Evolutionary conservation across 2,329 filamentous ascomycete genomes (phyloP).

Genomic region (Neospermospora avenae): DNA sequence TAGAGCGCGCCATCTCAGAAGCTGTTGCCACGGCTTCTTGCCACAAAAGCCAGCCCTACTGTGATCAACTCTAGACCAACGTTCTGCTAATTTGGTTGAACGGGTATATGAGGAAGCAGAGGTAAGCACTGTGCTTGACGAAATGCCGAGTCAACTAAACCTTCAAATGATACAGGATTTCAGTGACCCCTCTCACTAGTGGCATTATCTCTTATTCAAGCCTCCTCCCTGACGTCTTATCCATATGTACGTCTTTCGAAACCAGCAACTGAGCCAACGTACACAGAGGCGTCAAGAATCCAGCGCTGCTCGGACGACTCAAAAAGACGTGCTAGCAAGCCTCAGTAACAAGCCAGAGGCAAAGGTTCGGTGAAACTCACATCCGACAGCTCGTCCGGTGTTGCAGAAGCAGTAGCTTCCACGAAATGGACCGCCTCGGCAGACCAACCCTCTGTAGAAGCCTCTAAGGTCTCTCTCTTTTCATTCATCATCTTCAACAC

Average conservation of each 20-base stretch:
- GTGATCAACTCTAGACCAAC: neutral
- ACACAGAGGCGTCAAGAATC: conserved; percentile 12
- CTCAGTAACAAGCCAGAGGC: neutral
- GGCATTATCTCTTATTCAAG: neutral
- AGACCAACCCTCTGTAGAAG: neutral
- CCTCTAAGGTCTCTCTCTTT: neutral
- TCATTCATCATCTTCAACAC: neutral
- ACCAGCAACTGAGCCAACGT: conserved; percentile 11
- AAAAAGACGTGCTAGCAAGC: conserved; percentile 13
- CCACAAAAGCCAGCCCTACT: neutral
- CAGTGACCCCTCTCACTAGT: neutral
- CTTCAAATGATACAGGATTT: conserved; percentile 36
- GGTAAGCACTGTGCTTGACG: neutral
- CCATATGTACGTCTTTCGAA: conserved; percentile 11
- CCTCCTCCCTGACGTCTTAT: conserved; percentile 4
- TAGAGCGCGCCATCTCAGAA: no score
- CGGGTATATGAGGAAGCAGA: neutral
- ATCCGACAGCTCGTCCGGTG: neutral
- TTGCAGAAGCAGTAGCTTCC: neutral
- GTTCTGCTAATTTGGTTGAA: neutral
- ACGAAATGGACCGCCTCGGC: neutral
- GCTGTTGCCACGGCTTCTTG: no score
- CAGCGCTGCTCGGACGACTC: conserved; percentile 5
- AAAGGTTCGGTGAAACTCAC: neutral
- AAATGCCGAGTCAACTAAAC: neutral